phyloP scores from a whole-genome alignment of 345 rosid genomes.

The Angophora floribunda region DNA sequence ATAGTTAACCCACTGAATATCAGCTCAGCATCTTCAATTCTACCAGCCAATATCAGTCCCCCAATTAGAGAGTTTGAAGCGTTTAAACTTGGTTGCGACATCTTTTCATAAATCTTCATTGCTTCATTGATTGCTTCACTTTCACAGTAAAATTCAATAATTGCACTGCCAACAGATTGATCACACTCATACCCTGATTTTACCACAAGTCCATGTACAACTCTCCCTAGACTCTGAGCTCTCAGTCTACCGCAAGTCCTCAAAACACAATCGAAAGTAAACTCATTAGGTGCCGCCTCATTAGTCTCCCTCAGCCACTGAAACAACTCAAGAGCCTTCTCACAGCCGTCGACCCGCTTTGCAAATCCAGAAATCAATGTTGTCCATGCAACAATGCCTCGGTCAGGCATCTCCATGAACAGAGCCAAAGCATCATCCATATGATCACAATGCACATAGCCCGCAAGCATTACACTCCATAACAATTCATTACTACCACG shows the following conservation, averaged over 20 bases:
- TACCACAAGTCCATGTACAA: constrained; percentile 39
- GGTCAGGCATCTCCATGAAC: constrained; percentile 28
- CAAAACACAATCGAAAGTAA: constrained; percentile 37
- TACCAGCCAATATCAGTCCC: constrained; percentile 19
- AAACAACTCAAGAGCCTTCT: constrained; percentile 39
- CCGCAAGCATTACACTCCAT: constrained; percentile 38
- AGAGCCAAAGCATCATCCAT: constrained; percentile 29
- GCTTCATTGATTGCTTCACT: constrained; percentile 38
- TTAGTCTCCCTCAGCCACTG: constrained; percentile 21
- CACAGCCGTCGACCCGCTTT: constrained; percentile 15
- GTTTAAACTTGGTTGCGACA: constrained; percentile 14
- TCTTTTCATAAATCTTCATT: constrained; percentile 22
- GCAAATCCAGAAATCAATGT: constrained; percentile 34
- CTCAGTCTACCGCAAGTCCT: constrained; percentile 36
- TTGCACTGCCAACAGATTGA: constrained; percentile 24
- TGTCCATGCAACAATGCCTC: constrained; percentile 42
- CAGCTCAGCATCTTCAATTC: constrained; percentile 35
- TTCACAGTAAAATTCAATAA: constrained; percentile 39
- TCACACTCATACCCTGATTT: constrained; percentile 38
- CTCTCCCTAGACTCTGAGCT: constrained; percentile 15
- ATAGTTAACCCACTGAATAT: constrained; percentile 15
- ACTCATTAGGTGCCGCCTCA: constrained; percentile 43
- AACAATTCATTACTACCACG: constrained; percentile 15
- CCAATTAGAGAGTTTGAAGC: constrained; percentile 31
- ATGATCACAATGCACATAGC: constrained; percentile 30